phyloP scores from a whole-genome alignment of 2,329 filamentous ascomycete genomes.

The Bipolaris victoriae region DNA sequence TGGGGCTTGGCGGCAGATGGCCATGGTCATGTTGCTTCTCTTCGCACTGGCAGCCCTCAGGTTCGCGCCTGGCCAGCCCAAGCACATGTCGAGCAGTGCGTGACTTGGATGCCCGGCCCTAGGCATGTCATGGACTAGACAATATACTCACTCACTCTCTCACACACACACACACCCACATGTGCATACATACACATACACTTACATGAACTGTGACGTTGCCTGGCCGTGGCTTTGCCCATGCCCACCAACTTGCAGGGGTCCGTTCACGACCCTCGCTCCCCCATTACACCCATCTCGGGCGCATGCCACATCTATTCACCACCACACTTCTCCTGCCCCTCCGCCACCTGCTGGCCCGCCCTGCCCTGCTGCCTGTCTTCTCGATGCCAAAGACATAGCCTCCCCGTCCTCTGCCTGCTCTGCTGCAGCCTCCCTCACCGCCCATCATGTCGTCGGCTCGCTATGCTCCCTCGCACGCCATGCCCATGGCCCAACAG shows the following conservation, averaged over 20 bases:
- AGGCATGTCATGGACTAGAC: too few relatives aligned
- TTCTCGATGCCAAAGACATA: conserved; percentile 45
- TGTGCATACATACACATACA: too few relatives aligned
- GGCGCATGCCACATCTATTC: conserved; percentile 20
- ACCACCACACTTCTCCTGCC: conserved; percentile 21
- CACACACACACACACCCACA: too few relatives aligned
- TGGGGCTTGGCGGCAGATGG: conserved; percentile 7
- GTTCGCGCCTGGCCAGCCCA: background rate
- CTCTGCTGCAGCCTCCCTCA: conserved; percentile 42
- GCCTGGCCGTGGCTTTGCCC: conserved; percentile 32
- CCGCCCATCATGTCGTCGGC: conserved; percentile 49
- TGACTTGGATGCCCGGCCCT: background rate
- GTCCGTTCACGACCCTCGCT: conserved; percentile 14
- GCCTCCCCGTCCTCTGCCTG: conserved; percentile 35
- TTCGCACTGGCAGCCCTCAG: background rate
- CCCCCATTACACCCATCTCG: conserved; percentile 15
- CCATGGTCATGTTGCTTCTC: conserved; percentile 3
- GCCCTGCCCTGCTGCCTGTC: conserved; percentile 6
- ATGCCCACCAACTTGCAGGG: conserved; percentile 15
- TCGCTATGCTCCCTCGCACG: conserved; percentile 46
- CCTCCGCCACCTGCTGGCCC: conserved; percentile 12
- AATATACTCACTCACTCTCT: too few relatives aligned
- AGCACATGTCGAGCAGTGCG: background rate
- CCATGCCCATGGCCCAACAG: conserved; percentile 44
- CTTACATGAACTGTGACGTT: conserved; percentile 26